Evolutionary conservation across 176 grass and related monocot genomes (phyloP).

Genomic region (Elaeis guineensis): DNA sequence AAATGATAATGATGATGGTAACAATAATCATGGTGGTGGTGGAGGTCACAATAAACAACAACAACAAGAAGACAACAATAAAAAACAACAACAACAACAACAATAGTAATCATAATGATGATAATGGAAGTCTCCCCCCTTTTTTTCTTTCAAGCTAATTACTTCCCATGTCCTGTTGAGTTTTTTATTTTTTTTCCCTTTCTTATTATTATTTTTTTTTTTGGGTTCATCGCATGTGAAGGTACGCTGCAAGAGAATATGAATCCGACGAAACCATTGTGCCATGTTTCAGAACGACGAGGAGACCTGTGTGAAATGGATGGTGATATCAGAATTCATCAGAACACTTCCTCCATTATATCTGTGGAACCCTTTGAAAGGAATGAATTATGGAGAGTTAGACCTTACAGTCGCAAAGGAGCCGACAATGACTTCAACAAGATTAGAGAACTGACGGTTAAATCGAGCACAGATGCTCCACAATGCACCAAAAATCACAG

Average conservation of each 20-base stretch:
- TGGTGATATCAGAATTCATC: slow-evolving; percentile 63
- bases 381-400: slow-evolving; percentile 55
- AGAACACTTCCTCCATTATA: slow-evolving; percentile 47
- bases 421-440: slow-evolving; percentile 56
- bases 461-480: slow-evolving; percentile 40
- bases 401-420: slow-evolving; percentile 81
- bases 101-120: too few relatives aligned
- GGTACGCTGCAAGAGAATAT: neutral
- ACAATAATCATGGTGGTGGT: too few relatives aligned
- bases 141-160: too few relatives aligned
- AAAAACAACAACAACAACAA: too few relatives aligned
- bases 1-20: too few relatives aligned
- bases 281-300: slow-evolving; percentile 74
- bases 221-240: too few relatives aligned
- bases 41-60: too few relatives aligned
- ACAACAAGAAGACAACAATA: too few relatives aligned
- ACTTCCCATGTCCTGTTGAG: too few relatives aligned
- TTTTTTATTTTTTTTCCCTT: too few relatives aligned
- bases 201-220: neutral
- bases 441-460: slow-evolving; percentile 50
- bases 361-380: slow-evolving; percentile 49
- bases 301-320: slow-evolving; percentile 77
- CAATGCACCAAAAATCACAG: slow-evolving; percentile 59
- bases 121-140: too few relatives aligned
- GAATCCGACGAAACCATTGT: slow-evolving; percentile 29